Conservation (phyloP, 345 rosid species). For the Eucalyptus curtisii region DNA sequence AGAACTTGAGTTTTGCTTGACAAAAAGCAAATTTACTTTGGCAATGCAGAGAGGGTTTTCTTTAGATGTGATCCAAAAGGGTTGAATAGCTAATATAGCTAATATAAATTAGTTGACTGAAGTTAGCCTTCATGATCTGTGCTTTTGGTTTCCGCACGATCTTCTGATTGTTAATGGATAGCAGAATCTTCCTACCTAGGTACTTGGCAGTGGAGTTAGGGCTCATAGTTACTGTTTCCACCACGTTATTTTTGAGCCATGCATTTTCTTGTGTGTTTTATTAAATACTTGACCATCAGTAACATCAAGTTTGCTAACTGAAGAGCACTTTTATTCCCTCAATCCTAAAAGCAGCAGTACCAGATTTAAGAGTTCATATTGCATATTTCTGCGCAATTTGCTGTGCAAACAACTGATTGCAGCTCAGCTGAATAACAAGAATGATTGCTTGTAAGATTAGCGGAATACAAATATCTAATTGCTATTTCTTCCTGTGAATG, state of each 20-base stretch:
- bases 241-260: background rate
- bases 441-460: background rate
- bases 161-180: background rate
- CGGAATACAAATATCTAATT: background rate
- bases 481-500: background rate
- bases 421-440: background rate
- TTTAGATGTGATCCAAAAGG: background rate
- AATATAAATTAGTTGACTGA: background rate
- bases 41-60: background rate
- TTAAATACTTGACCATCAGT: background rate
- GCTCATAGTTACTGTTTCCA: background rate
- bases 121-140: background rate
- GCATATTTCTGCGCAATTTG: background rate
- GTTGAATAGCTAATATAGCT: background rate
- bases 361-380: background rate
- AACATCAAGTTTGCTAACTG: background rate
- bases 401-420: background rate
- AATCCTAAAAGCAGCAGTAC: background rate
- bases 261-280: background rate
- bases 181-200: background rate
- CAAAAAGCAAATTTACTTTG: background rate
- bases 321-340: background rate
- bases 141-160: background rate
- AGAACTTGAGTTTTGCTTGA: background rate
- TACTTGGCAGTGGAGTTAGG: background rate